Evolutionary conservation across 192 early-diverging fungal genomes (phyloP).

Genomic region (Entomortierella parvispora): DNA sequence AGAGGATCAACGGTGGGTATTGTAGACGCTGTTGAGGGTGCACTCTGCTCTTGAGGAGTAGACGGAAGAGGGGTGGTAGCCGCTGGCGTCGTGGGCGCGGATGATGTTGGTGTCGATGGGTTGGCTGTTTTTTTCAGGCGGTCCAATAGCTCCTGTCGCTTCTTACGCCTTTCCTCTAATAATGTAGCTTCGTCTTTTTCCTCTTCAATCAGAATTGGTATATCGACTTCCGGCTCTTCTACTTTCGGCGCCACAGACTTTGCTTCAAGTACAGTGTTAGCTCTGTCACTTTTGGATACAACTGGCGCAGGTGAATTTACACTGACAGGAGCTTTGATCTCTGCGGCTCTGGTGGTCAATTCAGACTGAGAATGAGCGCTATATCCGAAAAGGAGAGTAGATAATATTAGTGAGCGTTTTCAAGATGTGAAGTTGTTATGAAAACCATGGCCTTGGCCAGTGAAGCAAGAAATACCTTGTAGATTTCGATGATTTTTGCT

Average conservation of each 20-base stretch:
- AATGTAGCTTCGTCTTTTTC: slow-evolving; percentile 81
- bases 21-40: slow-evolving; percentile 10
- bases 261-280: not conserved
- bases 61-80: slow-evolving; percentile 9
- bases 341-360: no score
- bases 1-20: slow-evolving; percentile 37
- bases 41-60: no score
- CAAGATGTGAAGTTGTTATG: no score
- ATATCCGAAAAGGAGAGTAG: not conserved
- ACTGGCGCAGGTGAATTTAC: no score
- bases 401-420: not conserved
- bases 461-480: slow-evolving; percentile 8
- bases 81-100: slow-evolving; percentile 17
- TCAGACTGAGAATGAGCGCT: no score
- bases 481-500: slow-evolving; percentile 14
- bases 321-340: no score
- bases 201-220: slow-evolving; percentile 57
- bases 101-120: slow-evolving; percentile 36
- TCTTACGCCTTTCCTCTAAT: slow-evolving; percentile 87
- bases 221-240: slow-evolving; percentile 21
- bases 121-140: slow-evolving; percentile 67
- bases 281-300: not conserved
- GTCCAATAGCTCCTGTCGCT: slow-evolving; percentile 78
- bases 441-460: no score
- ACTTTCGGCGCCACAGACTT: slow-evolving; percentile 16